Conservation (phyloP, 257 asterid species). For the Solanum bulbocastanum region DNA sequence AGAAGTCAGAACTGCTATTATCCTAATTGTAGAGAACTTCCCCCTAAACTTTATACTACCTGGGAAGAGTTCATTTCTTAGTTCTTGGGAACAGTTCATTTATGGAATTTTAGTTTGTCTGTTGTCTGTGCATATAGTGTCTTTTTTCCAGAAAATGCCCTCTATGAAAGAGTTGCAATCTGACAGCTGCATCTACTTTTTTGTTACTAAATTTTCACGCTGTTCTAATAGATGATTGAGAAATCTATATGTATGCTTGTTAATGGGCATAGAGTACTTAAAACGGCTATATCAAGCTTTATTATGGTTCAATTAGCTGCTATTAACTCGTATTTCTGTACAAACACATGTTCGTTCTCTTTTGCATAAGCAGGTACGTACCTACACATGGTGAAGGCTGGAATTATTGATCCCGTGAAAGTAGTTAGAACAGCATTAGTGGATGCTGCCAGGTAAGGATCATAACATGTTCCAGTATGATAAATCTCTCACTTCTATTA, state of each 20-base stretch:
- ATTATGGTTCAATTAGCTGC: neutral
- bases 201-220: neutral
- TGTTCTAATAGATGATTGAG: neutral
- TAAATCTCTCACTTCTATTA: neutral
- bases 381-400: slow-evolving; percentile 72
- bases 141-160: neutral
- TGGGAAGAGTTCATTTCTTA: neutral
- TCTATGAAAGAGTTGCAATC: neutral
- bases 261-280: neutral
- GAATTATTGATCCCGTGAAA: slow-evolving; percentile 73
- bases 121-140: neutral
- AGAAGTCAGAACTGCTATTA: neutral
- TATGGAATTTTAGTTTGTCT: neutral
- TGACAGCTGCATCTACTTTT: neutral
- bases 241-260: neutral
- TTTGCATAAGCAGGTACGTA: slow-evolving; percentile 38
- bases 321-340: neutral
- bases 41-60: neutral
- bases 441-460: slow-evolving; percentile 68
- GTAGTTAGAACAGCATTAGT: slow-evolving; percentile 71
- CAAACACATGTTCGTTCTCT: neutral
- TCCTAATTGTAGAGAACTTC: neutral
- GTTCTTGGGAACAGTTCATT: neutral
- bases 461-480: neutral
- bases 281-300: neutral